Conservation (phyloP, 495 filamentous ascomycete genomes). For the Aspergillus coremiiformis region DNA sequence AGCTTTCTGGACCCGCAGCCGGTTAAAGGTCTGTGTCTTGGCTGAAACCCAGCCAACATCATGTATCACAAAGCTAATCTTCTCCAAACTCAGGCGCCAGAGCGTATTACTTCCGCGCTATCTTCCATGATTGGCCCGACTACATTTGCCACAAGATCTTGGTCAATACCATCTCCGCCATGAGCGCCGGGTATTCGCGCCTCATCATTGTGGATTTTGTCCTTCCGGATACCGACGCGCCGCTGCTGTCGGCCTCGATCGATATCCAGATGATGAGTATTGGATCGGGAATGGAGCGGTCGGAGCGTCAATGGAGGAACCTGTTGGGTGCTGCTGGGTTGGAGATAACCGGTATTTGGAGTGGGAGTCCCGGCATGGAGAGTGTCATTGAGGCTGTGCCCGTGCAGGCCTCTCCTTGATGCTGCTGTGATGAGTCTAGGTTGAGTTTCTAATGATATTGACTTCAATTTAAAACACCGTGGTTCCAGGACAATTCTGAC, state of each 20-base stretch:
- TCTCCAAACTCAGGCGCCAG: conserved; percentile 19
- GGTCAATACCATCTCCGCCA: conserved; percentile 29
- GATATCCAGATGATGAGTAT: conserved; percentile 44
- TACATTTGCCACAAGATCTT: conserved; percentile 30
- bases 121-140: conserved; percentile 44
- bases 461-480: too few species aligned
- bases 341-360: conserved; percentile 30
- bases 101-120: conserved; percentile 36
- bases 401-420: background rate
- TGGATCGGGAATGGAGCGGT: conserved; percentile 34
- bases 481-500: too few species aligned
- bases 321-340: conserved; percentile 28
- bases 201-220: conserved; percentile 36
- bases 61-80: background rate
- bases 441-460: too few species aligned
- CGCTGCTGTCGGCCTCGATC: conserved; percentile 29
- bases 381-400: conserved; percentile 29
- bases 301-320: conserved; percentile 30
- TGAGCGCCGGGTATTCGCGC: conserved; percentile 29
- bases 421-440: background rate
- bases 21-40: conserved; percentile 18
- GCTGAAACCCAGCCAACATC: background rate
- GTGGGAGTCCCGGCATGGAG: conserved; percentile 26
- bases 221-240: conserved; percentile 26
- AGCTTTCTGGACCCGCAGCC: conserved; percentile 31